A percentile compares a stretch with the other conserved stretches of the same genome.
Conservation (phyloP, 805 yeast genomes). For the Teunomyces tritomae region DNA sequence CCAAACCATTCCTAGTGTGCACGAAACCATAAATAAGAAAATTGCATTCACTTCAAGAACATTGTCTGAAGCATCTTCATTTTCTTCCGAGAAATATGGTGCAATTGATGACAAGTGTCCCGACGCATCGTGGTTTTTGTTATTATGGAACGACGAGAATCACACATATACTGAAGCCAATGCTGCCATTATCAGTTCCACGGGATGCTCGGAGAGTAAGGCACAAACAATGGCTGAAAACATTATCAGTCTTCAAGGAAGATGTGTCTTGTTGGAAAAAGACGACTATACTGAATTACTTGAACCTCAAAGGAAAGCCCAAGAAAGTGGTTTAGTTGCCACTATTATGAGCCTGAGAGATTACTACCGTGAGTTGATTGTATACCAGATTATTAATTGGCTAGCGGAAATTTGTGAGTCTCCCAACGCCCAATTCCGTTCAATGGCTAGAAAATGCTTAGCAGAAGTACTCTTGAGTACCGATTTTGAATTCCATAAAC, state of each 20-base stretch:
- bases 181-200: conserved; percentile 40
- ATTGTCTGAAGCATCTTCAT: conserved; percentile 29
- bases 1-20: conserved; percentile 41
- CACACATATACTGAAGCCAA: conserved; percentile 61
- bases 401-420: conserved; percentile 35
- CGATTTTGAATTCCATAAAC: conserved; percentile 29
- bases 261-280: conserved; percentile 44
- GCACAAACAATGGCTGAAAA: conserved; percentile 40
- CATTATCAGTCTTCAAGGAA: conserved; percentile 47
- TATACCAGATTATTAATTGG: conserved; percentile 51
- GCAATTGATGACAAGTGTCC: conserved; percentile 32
- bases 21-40: conserved; percentile 25
- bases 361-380: conserved; percentile 46
- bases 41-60: conserved; percentile 19
- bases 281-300: conserved; percentile 19
- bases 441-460: conserved; percentile 37
- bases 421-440: conserved; percentile 21
- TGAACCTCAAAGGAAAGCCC: conserved; percentile 37
- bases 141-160: conserved; percentile 78
- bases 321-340: conserved; percentile 52
- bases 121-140: conserved; percentile 38
- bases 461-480: conserved; percentile 44
- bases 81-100: conserved; percentile 33
- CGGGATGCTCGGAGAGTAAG: conserved; percentile 18
- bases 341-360: conserved; percentile 53